Conservation (phyloP, 345 rosid genomes). For the Gossypium stocksii region DNA sequence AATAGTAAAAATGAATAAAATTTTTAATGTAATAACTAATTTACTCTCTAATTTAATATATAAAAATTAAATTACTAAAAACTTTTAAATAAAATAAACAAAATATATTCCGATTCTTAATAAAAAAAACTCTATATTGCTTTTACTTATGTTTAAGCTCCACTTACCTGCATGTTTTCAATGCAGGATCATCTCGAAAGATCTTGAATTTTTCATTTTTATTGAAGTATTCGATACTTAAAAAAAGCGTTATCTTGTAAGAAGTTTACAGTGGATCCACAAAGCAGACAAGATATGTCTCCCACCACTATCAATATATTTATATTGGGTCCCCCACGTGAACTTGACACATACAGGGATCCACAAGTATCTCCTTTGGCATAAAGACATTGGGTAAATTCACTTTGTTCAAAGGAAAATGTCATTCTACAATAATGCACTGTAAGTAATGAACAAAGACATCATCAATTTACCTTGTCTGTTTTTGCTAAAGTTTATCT, state of each 20-base stretch:
- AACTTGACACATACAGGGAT: conserved; percentile 5
- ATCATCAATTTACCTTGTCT: not conserved
- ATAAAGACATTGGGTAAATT: not conserved
- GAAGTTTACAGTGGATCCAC: conserved; percentile 11
- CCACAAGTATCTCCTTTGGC: not conserved
- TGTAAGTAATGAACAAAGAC: not conserved
- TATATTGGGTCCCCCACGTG: conserved; percentile 9
- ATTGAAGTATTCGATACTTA: too few relatives aligned
- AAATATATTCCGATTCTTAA: accelerated
- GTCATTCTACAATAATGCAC: not conserved
- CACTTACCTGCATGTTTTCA: too few relatives aligned
- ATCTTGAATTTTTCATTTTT: too few relatives aligned
- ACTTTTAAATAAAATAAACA: accelerated
- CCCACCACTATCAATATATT: conserved; percentile 8
- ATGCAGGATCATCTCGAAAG: too few relatives aligned
- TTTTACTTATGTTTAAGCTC: too few relatives aligned
- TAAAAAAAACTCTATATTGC: too few relatives aligned
- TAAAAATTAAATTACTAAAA: accelerated
- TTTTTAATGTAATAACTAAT: accelerated
- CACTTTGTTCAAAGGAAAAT: conserved; percentile 12
- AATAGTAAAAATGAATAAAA: too few relatives aligned
- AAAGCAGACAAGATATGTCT: conserved; percentile 17
- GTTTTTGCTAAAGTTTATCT: not conserved
- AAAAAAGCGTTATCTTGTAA: conserved; percentile 7
- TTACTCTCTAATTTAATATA: too few relatives aligned